These are phyloP conservation scores for Albophoma yamanashiensis DNA, from an alignment of 2,329 filamentous ascomycete genomes.

Conservation along the genomic window DNA sequence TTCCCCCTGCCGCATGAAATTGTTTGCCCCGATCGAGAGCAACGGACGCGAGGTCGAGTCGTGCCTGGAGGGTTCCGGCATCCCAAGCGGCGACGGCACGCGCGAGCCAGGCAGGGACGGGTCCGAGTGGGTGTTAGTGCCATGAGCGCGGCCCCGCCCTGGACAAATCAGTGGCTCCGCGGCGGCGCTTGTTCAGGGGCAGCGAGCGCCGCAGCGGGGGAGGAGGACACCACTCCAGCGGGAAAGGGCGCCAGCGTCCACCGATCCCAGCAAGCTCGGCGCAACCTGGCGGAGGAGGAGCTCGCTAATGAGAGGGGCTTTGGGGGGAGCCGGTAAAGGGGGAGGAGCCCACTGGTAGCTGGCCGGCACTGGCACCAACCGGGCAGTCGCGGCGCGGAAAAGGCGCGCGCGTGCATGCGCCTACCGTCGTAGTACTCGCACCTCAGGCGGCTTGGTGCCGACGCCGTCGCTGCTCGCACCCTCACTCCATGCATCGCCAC, in stretches of 20 bases:
- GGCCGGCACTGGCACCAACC: neutral
- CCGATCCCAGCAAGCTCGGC: neutral
- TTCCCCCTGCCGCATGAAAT: neutral
- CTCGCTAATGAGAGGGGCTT: neutral
- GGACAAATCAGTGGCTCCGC: neutral
- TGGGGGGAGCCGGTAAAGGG: neutral
- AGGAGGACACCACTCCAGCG: neutral
- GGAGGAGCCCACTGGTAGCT: too few relatives aligned
- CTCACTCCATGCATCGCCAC: neutral
- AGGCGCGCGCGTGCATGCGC: neutral
- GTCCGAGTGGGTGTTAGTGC: neutral
- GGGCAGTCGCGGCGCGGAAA: neutral
- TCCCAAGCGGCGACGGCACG: too few relatives aligned
- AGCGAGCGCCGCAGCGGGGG: neutral
- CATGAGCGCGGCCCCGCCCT: neutral
- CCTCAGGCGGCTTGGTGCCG: neutral
- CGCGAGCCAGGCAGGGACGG: too few relatives aligned
- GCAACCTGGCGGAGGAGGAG: neutral
- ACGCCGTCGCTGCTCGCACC: neutral
- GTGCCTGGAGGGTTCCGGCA: neutral
- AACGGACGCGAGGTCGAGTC: neutral
- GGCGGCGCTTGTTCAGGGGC: neutral
- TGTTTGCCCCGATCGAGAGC: neutral
- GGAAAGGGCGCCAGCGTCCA: neutral
- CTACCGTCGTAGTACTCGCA: too few relatives aligned